These are phyloP conservation scores for Coniochaeta prunicola DNA, from an alignment of 2,329 filamentous ascomycete genomes.

Conservation along the genomic window DNA sequence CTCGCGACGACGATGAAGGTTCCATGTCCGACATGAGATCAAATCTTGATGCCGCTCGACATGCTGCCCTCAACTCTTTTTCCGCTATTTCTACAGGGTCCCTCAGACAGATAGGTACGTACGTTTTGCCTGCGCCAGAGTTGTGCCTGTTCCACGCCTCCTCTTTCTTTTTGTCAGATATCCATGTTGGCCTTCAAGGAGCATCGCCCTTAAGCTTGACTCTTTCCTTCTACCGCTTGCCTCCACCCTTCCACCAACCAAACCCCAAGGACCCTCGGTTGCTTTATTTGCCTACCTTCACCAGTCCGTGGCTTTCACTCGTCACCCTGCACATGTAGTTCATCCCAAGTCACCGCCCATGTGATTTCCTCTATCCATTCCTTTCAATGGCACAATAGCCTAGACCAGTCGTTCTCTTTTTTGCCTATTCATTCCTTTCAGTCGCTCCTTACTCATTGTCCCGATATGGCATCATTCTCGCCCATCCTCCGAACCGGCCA, in stretches of 20 bases:
- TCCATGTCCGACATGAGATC: constrained; percentile 1
- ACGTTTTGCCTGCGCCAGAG: not conserved
- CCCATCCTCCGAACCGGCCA: constrained; percentile 3
- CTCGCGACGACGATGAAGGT: not conserved
- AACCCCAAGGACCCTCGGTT: not conserved
- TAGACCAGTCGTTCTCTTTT: not conserved
- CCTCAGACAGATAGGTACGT: not conserved
- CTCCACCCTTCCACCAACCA: not conserved
- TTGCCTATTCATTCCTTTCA: not conserved
- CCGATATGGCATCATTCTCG: not conserved
- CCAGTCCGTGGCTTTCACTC: not conserved
- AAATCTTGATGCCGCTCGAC: not conserved
- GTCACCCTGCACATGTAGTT: not conserved
- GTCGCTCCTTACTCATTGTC: not conserved
- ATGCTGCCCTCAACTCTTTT: not conserved
- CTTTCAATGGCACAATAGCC: not conserved
- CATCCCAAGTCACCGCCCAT: not conserved
- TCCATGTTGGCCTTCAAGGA: not conserved
- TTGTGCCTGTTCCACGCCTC: not conserved
- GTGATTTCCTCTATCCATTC: not conserved
- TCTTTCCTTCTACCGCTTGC: not conserved
- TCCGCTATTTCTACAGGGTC: not conserved
- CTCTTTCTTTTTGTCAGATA: not conserved
- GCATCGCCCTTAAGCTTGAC: not conserved
- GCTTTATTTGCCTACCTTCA: not conserved